A percentile compares a stretch with the other conserved stretches of the same genome.
Evolutionary conservation across 2,329 filamentous ascomycete genomes (phyloP).

Genomic region (Botrytis pseudocinerea): DNA sequence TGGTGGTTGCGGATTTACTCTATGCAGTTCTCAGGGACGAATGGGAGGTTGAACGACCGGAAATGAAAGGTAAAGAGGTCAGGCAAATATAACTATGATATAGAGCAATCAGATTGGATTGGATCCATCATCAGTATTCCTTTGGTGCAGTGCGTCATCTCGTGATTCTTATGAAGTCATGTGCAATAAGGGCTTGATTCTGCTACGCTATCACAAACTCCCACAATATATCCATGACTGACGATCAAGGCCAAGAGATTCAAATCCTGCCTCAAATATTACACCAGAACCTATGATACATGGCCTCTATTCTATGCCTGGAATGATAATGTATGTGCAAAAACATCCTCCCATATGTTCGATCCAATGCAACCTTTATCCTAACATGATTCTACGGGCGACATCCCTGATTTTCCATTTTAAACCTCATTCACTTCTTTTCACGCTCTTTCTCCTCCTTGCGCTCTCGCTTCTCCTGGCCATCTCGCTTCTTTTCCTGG

Average conservation of each 20-base stretch:
- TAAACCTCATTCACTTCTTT: too few relatives aligned
- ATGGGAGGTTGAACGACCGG: constrained; percentile 88
- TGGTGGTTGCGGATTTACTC: constrained; percentile 76
- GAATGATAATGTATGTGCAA: background rate
- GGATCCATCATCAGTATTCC: background rate
- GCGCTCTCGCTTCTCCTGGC: background rate
- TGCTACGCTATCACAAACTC: background rate
- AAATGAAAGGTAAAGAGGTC: constrained; percentile 85
- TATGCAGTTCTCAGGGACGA: constrained; percentile 91
- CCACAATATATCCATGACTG: background rate
- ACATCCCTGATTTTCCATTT: background rate
- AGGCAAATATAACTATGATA: constrained; percentile 37
- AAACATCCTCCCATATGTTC: background rate
- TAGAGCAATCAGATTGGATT: constrained; percentile 10
- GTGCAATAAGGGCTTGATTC: background rate
- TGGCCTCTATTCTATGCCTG: background rate
- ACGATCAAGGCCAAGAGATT: background rate
- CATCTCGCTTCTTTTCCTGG: background rate
- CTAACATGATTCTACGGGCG: background rate
- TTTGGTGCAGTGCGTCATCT: background rate
- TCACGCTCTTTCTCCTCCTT: background rate
- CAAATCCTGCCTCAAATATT: background rate
- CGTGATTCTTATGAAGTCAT: background rate
- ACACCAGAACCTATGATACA: too few relatives aligned
- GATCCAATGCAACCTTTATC: background rate